Conservation (phyloP, 202 grass and related monocot genomes). For the Digitaria exilis region DNA sequence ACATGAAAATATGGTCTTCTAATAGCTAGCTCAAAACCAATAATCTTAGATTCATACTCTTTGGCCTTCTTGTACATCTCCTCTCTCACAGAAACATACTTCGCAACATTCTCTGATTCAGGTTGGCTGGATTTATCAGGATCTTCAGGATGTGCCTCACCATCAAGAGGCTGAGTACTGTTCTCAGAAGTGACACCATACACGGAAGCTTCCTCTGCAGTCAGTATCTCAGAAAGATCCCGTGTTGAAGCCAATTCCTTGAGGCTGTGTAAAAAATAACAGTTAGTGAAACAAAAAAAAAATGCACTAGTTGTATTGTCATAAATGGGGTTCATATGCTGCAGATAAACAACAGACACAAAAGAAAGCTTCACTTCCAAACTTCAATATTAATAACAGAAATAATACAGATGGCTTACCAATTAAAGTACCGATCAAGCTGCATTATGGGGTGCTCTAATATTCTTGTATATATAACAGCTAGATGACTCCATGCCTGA, state of each 20-base stretch:
- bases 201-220: constrained; percentile 66
- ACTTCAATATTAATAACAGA: constrained; percentile 3
- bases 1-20: constrained; percentile 99
- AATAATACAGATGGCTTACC: constrained; percentile 44
- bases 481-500: constrained; percentile 92
- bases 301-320: neutral
- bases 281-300: constrained; percentile 19
- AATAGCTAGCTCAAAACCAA: constrained; percentile 92
- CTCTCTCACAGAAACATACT: constrained; percentile 84
- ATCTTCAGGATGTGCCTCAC: constrained; percentile 50
- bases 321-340: neutral
- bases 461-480: constrained; percentile 92
- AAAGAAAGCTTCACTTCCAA: neutral
- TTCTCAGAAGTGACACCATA: constrained; percentile 49
- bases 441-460: constrained; percentile 92
- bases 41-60: constrained; percentile 95
- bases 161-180: constrained; percentile 46
- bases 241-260: constrained; percentile 79
- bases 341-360: neutral
- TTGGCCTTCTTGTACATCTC: constrained; percentile 98
- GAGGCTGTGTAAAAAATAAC: constrained; percentile 53
- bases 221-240: constrained; percentile 69
- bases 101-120: constrained; percentile 68
- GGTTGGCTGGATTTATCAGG: constrained; percentile 60
- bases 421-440: constrained; percentile 98